Evolutionary conservation across 371 early-diverging fungal genomes (phyloP), one percentile per base, ranked within the genome.

Genomic region (Dentiscutata heterogama): DNA sequence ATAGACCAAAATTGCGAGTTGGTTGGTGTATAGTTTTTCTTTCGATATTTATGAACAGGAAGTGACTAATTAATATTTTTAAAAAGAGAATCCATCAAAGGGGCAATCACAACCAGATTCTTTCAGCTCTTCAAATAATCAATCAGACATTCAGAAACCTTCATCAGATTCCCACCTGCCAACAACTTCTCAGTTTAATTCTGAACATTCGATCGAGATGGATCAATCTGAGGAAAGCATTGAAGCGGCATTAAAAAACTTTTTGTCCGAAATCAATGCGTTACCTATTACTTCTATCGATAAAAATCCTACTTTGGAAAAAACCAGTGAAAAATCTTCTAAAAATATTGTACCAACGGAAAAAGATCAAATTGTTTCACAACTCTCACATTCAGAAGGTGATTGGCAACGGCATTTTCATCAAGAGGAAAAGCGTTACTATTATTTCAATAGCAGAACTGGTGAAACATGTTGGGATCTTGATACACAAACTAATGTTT

Each of bases 191-290:
- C 46, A 10, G 31, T 6, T 39, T 70, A 22, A 22, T 22, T 42
- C 70, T 35, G 73, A 73, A 53, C 31, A 73, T n/a, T 29, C 73
- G 54, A 18, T 20, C 25, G 27, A 22, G 25, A 53, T 73, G 29
- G 73, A 73, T 73, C 53, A 51, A 29, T 53, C 73, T 14, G 73
- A 73, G 42, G 73, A 73, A 25, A 73, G 73, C 31, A 73, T 73
- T 8, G 73, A 73, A 73, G 53, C 50, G 29, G 73, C 73, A 20
- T 73, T 73, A 53, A 73, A 73, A 73, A 73, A 27, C 25, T 73
- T 73, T 53, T 51, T 73, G 73, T 73, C 73, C 16, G 73, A 73
- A 73, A 73, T 73, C 13, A 73, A 73, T 25, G 73, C 73, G 11
- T n/a, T 73, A 25, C 73, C 73, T 0, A 42, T 70, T 46, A 73